A percentile compares a stretch with the other conserved stretches of the same genome.
phyloP scores from a whole-genome alignment of 1,284 basidiomycete genomes.

The Coniophora puteana region DNA sequence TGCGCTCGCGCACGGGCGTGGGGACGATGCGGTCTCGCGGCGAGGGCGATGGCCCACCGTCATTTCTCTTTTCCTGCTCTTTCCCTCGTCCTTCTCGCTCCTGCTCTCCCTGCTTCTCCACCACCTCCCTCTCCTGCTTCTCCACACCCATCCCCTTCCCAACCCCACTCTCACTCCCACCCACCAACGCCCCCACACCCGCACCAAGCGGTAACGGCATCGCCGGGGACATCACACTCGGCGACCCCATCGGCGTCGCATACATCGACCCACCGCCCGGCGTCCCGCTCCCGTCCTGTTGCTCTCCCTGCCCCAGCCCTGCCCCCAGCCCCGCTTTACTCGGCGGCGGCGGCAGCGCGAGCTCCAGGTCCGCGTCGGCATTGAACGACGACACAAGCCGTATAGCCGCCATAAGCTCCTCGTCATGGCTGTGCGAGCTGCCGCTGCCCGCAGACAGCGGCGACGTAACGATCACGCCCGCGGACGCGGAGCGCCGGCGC shows the following conservation, averaged over 20 bases:
- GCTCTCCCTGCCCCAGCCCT: background rate
- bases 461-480: no score
- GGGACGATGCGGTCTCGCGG: constrained; percentile 45
- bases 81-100: constrained; percentile 7
- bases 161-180: constrained; percentile 10
- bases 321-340: no score
- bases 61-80: constrained; percentile 11
- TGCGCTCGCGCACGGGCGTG: constrained; percentile 59
- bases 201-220: constrained; percentile 1
- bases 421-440: no score
- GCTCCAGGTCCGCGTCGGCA: background rate
- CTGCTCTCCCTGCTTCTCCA: background rate
- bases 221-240: constrained; percentile 15
- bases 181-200: constrained; percentile 2
- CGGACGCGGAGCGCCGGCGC: no score
- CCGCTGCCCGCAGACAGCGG: no score
- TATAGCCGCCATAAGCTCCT: constrained; percentile 29
- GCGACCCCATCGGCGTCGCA: constrained; percentile 19
- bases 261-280: constrained; percentile 10
- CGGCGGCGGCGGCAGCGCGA: background rate
- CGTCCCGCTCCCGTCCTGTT: background rate
- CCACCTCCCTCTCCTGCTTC: background rate
- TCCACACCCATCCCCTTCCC: constrained; percentile 14
- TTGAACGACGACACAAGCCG: constrained; percentile 25
- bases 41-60: background rate